Conservation (phyloP, 192 early-diverging fungal species). For the Tieghemiomyces parasiticus region DNA sequence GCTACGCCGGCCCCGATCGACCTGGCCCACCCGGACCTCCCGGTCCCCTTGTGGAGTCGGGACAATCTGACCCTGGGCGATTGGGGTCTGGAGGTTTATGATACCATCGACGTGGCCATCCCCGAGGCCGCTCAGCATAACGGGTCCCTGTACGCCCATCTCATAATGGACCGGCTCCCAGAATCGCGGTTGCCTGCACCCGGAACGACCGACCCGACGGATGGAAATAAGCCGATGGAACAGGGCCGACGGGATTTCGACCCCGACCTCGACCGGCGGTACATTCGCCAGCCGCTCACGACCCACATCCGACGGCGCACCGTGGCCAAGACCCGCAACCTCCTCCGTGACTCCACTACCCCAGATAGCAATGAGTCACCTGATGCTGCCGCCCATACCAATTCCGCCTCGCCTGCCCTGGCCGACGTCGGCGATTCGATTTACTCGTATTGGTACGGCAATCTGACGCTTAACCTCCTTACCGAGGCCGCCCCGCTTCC, state of each 20-base stretch:
- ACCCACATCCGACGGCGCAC: neutral
- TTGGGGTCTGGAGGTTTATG: neutral
- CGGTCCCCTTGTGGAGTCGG: neutral
- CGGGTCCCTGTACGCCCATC: neutral
- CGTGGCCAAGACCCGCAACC: neutral
- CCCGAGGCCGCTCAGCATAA: neutral
- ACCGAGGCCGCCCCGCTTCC: slow-evolving; percentile 16
- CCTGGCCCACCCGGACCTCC: neutral
- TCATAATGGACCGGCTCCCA: slow-evolving; percentile 8
- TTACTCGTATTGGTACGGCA: slow-evolving; percentile 12
- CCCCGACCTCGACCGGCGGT: neutral
- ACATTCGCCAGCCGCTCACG: slow-evolving; percentile 1
- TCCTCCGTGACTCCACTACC: neutral
- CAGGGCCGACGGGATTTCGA: too few relatives aligned
- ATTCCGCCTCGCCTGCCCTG: too few relatives aligned
- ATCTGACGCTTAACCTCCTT: slow-evolving; percentile 11
- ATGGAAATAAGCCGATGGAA: too few relatives aligned
- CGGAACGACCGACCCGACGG: neutral
- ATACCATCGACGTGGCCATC: neutral
- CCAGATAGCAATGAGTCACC: neutral
- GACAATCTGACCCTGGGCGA: neutral
- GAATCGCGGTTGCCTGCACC: too few relatives aligned
- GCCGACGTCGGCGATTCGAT: neutral
- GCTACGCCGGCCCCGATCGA: neutral
- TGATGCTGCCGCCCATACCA: neutral